Evolutionary conservation across 805 yeast genomes (phyloP).

Genomic region (Wickerhamomyces rabaulensis): DNA sequence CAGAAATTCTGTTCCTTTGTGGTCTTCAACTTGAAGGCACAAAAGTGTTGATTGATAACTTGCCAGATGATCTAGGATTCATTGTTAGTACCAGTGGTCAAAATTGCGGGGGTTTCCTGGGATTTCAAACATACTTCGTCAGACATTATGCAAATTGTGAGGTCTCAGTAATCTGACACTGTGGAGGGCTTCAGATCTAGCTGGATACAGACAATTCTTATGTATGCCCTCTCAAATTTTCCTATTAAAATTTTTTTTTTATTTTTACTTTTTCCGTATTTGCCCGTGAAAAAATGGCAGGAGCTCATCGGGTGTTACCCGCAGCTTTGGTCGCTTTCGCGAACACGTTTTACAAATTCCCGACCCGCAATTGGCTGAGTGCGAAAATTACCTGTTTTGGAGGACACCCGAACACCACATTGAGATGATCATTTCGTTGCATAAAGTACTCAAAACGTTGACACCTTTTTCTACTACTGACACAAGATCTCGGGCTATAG

Average conservation of each 20-base stretch:
- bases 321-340: neutral
- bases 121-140: slow-evolving; percentile 20
- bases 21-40: slow-evolving; percentile 89
- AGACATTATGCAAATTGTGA: slow-evolving; percentile 13
- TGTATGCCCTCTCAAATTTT: neutral
- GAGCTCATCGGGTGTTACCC: neutral
- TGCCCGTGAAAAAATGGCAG: neutral
- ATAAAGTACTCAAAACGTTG: neutral
- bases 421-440: no score
- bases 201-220: neutral
- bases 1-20: slow-evolving; percentile 89
- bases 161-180: neutral
- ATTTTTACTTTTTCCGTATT: neutral
- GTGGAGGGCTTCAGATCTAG: neutral
- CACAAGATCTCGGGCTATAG: no score
- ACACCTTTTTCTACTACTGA: neutral
- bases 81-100: slow-evolving; percentile 6
- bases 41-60: slow-evolving; percentile 90
- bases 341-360: neutral
- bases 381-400: neutral
- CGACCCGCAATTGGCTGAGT: neutral
- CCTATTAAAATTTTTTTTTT: neutral
- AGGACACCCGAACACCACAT: neutral
- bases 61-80: slow-evolving; percentile 80
- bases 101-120: neutral